Percentiles rank a stretch among this genome's conserved stretches.
Evolutionary conservation across 2,329 filamentous ascomycete genomes (phyloP).

Genomic region (Cadophora gregata): DNA sequence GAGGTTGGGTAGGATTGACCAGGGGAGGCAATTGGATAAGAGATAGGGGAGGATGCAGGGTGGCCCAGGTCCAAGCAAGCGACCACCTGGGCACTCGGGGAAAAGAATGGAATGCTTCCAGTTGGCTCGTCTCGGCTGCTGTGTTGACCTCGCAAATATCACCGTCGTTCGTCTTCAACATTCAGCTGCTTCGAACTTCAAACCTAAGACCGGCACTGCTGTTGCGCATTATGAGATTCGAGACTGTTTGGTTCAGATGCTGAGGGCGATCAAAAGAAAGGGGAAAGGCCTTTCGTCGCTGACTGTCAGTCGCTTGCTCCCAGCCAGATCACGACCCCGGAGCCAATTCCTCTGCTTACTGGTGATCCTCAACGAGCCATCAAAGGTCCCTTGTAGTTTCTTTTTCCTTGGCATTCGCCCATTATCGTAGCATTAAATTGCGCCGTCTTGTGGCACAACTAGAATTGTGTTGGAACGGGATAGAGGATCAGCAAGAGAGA

Average conservation of each 20-base stretch:
- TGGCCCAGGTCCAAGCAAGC: conserved; percentile 27
- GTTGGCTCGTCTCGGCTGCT: conserved; percentile 23
- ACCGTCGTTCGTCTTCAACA: conserved; percentile 1
- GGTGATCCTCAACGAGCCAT: conserved; percentile 15
- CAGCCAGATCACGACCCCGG: conserved; percentile 12
- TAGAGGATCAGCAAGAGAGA: conserved; percentile 22
- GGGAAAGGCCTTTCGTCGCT: neutral
- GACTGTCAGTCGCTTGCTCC: neutral
- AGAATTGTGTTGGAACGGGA: conserved; percentile 5
- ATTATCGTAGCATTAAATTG: conserved; percentile 27
- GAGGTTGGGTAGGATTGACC: conserved; percentile 34
- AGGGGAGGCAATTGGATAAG: conserved; percentile 32
- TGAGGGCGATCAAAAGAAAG: neutral
- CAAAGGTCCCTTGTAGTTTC: conserved; percentile 17
- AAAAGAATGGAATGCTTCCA: conserved; percentile 26
- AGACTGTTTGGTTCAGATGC: neutral
- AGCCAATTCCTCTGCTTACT: conserved; percentile 16
- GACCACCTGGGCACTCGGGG: conserved; percentile 8
- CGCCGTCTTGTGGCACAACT: conserved; percentile 23
- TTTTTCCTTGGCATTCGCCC: conserved; percentile 25
- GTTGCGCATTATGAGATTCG: neutral
- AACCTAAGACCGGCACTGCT: neutral
- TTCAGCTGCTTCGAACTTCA: neutral
- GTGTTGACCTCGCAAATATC: conserved; percentile 14
- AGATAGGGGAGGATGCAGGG: conserved; percentile 22